Evolutionary conservation across 768 basidiomycete genomes (phyloP), one percentile per base, ranked within the genome.

Genomic region (Panellus pusillus): DNA sequence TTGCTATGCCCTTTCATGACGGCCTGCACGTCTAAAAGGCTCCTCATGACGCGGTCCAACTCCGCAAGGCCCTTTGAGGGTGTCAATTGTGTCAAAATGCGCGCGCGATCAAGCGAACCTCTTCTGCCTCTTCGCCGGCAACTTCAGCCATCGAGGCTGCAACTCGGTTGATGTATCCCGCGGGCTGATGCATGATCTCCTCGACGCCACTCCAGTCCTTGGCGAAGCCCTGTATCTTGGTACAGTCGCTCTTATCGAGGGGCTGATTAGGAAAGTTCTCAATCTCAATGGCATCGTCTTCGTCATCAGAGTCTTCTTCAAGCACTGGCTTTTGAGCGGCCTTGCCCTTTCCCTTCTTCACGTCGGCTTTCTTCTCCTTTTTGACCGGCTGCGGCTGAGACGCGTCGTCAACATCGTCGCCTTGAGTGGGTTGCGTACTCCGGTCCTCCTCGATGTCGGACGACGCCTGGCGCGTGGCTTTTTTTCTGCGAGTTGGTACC

Each of bases 1-100:
- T 74, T 58, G 51, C 79, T 78, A 58, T 91, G 84, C 4, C 75
- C 69, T 14, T 67, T 70, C 73, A 91, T 81, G 61, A 86, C 82
- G 3, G 77, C 70, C 42, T 81, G 75, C 13, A 87, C 75, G 61
- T 92, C 89, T 19, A 93, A 72, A 3, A 89, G 72, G 41, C 79
- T 75, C 62, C 79, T 84, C 80, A 93, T 87, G 44, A 86, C 73
- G 18, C 43, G 36, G 53, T 95, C 91, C 4, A 93, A 74, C 56
- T 82, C 76, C 17, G 68, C 70, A 19, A 90, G 64, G 31, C 76
- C 74, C 87, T 89, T 52, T 35, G 46, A 44, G 44, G 17, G 40
- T 45, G 15, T 52, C 13, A 61, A 46, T 47, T 12, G 18, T 24
- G 51, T 5, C 52, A 49, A 19, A 31, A 44, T 19, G 17, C 18